Conservation (phyloP, 140 eudicot species). For the Anethum foeniculum region DNA sequence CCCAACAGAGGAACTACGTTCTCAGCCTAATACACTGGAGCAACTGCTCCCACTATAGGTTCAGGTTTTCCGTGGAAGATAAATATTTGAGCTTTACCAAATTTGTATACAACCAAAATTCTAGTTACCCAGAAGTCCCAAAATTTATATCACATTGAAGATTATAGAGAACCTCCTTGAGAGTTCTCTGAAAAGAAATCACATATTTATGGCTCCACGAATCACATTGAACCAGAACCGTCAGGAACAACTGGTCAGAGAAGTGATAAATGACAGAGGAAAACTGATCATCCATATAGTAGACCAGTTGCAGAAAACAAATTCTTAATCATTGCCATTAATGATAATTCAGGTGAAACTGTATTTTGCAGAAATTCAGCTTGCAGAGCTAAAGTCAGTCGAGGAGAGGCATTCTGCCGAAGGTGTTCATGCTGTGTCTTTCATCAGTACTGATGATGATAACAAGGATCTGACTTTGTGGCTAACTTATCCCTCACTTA, state of each 20-base stretch:
- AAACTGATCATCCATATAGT: constrained; percentile 47
- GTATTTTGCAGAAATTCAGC: constrained; percentile 71
- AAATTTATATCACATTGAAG: constrained; percentile 23
- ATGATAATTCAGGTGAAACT: constrained; percentile 22
- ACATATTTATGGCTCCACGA: constrained; percentile 9
- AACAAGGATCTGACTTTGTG: constrained; percentile 91
- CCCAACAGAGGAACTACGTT: no score
- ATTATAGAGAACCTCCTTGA: constrained; percentile 64
- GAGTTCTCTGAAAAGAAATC: constrained; percentile 63
- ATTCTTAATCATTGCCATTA: constrained; percentile 13
- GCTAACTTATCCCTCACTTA: constrained; percentile 23
- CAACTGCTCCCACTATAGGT: no score
- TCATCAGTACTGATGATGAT: constrained; percentile 66
- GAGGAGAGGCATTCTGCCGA: constrained; percentile 52
- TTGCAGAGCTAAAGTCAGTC: constrained; percentile 68
- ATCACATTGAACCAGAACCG: constrained; percentile 15
- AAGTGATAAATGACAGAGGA: constrained; percentile 61
- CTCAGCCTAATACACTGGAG: no score
- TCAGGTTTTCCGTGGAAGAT: no score
- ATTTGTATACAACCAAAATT: no score
- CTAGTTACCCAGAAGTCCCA: no score
- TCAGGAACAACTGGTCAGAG: constrained; percentile 41
- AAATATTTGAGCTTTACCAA: no score
- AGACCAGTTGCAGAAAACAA: constrained; percentile 25
- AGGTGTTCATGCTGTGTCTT: constrained; percentile 91